Conservation (phyloP, 2,329 filamentous ascomycete genomes). For the Colletotrichum nymphaeae region DNA sequence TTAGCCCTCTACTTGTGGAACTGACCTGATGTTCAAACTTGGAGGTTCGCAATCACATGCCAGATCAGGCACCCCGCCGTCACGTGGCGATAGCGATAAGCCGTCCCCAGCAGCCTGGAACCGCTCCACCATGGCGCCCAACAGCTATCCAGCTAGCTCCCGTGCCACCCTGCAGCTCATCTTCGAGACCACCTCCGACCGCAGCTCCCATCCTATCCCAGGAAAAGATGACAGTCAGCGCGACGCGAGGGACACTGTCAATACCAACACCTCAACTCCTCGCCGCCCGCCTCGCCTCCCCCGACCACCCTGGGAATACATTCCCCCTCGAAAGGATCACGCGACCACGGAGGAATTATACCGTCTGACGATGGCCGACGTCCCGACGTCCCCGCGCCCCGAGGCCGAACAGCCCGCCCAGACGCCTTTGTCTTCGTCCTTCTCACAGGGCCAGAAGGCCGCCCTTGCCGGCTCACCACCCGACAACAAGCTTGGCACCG, state of each 20-base stretch:
- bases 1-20: not conserved
- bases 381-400: conserved; percentile 19
- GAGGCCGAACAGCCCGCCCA: conserved; percentile 8
- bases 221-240: conserved; percentile 29
- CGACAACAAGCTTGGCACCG: not conserved
- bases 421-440: conserved; percentile 17
- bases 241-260: conserved; percentile 8
- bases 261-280: not conserved
- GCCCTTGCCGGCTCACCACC: not conserved
- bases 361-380: conserved; percentile 32
- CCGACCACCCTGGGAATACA: not conserved
- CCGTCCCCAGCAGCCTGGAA: conserved; percentile 4
- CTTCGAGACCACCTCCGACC: conserved; percentile 13
- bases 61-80: conserved; percentile 15
- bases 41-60: conserved; percentile 25
- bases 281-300: not conserved
- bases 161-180: conserved; percentile 23
- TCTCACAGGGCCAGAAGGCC: conserved; percentile 17
- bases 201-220: not conserved
- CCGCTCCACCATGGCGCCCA: conserved; percentile 31
- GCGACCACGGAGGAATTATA: conserved; percentile 1
- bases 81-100: conserved; percentile 38
- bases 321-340: not conserved
- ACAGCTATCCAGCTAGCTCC: conserved; percentile 22
- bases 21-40: not conserved